A percentile compares a stretch with the other conserved stretches of the same genome.
phyloP scores from a whole-genome alignment of 305 asterid species.

The Euphrasia arctica region DNA sequence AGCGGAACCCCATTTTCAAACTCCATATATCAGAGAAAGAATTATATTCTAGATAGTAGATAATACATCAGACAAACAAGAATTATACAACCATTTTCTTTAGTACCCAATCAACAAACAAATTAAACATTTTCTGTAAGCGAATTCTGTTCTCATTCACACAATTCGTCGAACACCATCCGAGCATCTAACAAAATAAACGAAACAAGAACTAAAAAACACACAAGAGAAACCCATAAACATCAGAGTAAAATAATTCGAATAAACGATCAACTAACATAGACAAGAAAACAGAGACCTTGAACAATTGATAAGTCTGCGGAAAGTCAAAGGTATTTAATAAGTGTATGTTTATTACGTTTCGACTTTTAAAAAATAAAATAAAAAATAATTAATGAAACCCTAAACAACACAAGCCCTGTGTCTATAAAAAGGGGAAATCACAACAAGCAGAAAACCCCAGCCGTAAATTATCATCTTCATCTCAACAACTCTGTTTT shows the following conservation, averaged over 20 bases:
- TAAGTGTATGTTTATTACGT: too few species aligned
- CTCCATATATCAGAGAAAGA: conserved; percentile 19
- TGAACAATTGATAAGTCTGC: background rate
- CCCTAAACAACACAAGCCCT: too few species aligned
- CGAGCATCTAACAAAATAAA: too few species aligned
- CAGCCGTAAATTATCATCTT: too few species aligned
- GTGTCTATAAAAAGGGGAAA: too few species aligned
- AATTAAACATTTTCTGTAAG: background rate
- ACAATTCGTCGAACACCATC: background rate
- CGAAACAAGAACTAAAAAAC: background rate
- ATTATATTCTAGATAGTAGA: background rate
- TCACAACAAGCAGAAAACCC: too few species aligned
- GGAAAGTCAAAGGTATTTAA: too few species aligned
- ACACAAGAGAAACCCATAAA: background rate
- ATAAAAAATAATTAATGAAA: too few species aligned
- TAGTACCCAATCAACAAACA: background rate
- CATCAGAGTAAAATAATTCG: conserved; percentile 1
- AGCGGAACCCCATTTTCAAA: conserved; percentile 22
- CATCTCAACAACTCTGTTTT: too few species aligned
- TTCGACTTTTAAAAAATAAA: too few species aligned
- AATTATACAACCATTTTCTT: background rate
- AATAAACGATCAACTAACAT: conserved; percentile 2
- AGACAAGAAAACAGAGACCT: background rate
- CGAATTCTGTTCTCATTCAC: background rate
- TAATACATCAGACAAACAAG: background rate